Base-by-base conservation (phyloP, 805 yeast genomes). In the Candida xyloterini region DNA sequence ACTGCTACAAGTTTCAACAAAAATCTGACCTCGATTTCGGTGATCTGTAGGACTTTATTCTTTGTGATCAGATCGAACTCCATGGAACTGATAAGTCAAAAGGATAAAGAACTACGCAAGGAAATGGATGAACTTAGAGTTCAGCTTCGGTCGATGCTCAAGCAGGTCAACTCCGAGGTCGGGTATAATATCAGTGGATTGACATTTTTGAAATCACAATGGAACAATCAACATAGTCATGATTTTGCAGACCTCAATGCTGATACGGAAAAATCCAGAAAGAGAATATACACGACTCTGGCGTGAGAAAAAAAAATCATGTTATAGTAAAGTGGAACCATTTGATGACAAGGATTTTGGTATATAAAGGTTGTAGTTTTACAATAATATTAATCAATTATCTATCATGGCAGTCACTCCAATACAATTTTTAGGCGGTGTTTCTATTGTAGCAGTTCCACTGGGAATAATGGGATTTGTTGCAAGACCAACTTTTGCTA, bases 171-270 rank as follows among this genome's bases (percentile, higher is more conserved):
- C 11, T 68, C 73, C 32, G 81, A 76, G 43, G 69, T 93, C 32
- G 98, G 97, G 8, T 81, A 74, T 67, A 93, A 93, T 55, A 69
- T 87, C 14, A 90, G 85, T 46, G 97, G 96, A 4, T 68, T 93
- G 59, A 77, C 74, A 51, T 84, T 78, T 52, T 62, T 85, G 44
- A 81, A 79, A 56, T 76, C 73, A 30, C 88, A 84, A 60, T 90
- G 96, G 96, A 77, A 78, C 43, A 62, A 81, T 56, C 72, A 70
- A 30, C 98, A 91, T 57, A 79, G 74, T 50, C 70, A 75, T 24
- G 88, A 83, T 56, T 89, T 79, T 55, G 72, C 77, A 33, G 96
- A 86, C 52, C 85, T 78, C 34, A 68, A 67, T 21, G 83, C 79
- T 44, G 46, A 18, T n/a, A 40, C 42, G 11, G 73, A 74, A 48